These are phyloP conservation scores for Saccharomycopsis sp. DNA, from an alignment of 805 yeast species.

Conservation along the genomic window DNA sequence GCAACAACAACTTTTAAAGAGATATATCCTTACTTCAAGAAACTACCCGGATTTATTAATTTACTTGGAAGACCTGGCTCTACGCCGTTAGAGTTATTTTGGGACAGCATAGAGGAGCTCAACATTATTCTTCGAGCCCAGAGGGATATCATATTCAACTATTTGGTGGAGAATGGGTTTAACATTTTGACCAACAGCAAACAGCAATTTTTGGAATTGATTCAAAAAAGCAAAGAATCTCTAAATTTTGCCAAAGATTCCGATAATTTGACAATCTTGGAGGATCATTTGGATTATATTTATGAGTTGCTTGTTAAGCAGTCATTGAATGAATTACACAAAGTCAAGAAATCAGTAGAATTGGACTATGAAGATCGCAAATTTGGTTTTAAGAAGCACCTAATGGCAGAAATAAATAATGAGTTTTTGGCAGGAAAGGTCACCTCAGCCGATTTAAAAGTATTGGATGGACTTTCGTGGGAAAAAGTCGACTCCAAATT, in stretches of 20 bases:
- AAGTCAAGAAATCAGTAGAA: constrained; percentile 23
- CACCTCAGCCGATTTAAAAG: constrained; percentile 1
- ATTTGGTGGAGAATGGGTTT: constrained; percentile 32
- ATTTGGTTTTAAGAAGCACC: constrained; percentile 23
- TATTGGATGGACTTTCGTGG: constrained; percentile 12
- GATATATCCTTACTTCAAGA: constrained; percentile 42
- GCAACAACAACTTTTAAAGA: constrained; percentile 58
- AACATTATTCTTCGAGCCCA: constrained; percentile 48
- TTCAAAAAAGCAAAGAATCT: constrained; percentile 20
- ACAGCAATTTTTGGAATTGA: constrained; percentile 15
- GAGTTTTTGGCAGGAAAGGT: constrained; percentile 9
- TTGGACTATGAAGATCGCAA: constrained; percentile 23
- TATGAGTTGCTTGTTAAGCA: constrained; percentile 27
- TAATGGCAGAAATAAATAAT: constrained; percentile 18
- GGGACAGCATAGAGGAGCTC: constrained; percentile 65
- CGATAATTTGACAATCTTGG: constrained; percentile 26
- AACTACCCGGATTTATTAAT: constrained; percentile 49
- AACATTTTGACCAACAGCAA: constrained; percentile 10
- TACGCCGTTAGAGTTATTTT: constrained; percentile 64
- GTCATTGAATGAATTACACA: constrained; percentile 23
- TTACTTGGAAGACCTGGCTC: constrained; percentile 76
- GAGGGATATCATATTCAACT: constrained; percentile 50
- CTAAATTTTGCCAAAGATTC: constrained; percentile 23
- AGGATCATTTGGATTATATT: constrained; percentile 27
- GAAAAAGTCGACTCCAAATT: constrained; percentile 3